Evolutionary conservation across 1,284 basidiomycete genomes (phyloP), one percentile per base, ranked within the genome.

Genomic region (Leucoagaricus sp.): DNA sequence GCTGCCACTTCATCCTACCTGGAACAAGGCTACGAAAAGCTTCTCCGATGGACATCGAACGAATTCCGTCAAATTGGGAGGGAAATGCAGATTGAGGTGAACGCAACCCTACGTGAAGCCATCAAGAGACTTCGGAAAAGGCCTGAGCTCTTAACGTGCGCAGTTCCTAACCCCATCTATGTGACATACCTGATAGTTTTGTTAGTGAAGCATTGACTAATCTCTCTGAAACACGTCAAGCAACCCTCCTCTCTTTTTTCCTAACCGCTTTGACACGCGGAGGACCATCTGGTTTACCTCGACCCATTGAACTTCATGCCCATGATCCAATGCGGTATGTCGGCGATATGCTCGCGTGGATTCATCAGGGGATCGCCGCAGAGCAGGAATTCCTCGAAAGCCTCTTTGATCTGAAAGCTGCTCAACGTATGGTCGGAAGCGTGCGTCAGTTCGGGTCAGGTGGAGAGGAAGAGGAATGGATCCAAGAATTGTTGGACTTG

Each of bases 331-430:
- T 94, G 60, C 87, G 96, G 25, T 99, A 99, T 69, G 88, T 97
- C 13, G 96, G 96, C 17, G 96, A 98, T 70, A 98, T 99, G 93
- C 85, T 99, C 3, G 96, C 96, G 0, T 99, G 96, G 97, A 88
- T 98, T 1, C 96, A 99, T 72, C 97, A 99, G 59, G 84, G 91
- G 0, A 94, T 97, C 58, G 96, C 96, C 0, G 90, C 89, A 3
- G 96, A 99, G 71, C 88, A 90, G 49, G 97, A 99, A 72, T 94
- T 95, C 65, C 78, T 98, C 19, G 94, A 96, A 66, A 79, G 84
- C 28, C 72, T 97, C 34, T 96, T 97, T 63, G 87, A 84, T 7
- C 68, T 93, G 50, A 83, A 80, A 54, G 75, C 74, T 28, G 85
- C 86, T 58, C 70, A 80, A 3, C 75, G 89, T 48, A 90, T 95